Base-by-base conservation (phyloP, 106 monocot species). In the Phalaenopsis aphrodite region DNA sequence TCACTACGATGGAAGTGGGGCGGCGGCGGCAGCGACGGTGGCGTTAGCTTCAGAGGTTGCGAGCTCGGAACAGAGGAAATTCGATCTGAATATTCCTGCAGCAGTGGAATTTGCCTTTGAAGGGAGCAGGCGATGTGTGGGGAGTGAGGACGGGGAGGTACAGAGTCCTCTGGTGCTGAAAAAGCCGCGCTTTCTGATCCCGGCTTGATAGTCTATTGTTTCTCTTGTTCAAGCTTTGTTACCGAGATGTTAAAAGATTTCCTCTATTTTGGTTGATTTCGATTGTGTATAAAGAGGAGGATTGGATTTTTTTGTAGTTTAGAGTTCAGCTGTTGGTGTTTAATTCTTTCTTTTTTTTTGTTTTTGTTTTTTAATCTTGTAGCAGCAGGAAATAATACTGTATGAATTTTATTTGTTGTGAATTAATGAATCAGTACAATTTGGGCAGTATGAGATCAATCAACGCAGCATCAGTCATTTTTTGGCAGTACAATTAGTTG, bases 121-220 rank as follows among this genome's bases (percentile, higher is more conserved):
- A 18, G 74, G 74, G 4, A 45, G 43, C 8, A 24, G 75, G 65
- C 47, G 66, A 12, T 76, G 42, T 7, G 52, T 15, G 58, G 80
- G 38, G 64, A 71, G 15, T 4, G 91, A 91, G 52, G 91, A 91
- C 36, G 91, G 88, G 69, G 91, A 91, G 84, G 91, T 91, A 48
- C 88, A 79, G 78, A 91, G 91, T 80, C 91, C 91, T 2, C 82
- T 82, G 6, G 84, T 84, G 5, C 47, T 82, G 41, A 88, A 91
- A 79, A 88, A 88, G 55, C 88, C 86, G 16, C 69, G 87, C 18
- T 72, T 87, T 24, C 79, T 88, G 30, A 88, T 90, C 65, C 85
- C 80, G n/a, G 71, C 71, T 38, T 71, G 16, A 71, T 8, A 24
- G 24, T 65, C 64, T 52, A 52, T 52, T 12, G 8, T 8, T 5